Percentiles rank a stretch among this genome's conserved stretches.
Conservation (phyloP, 805 yeast genomes). For the Starmerella bombi region DNA sequence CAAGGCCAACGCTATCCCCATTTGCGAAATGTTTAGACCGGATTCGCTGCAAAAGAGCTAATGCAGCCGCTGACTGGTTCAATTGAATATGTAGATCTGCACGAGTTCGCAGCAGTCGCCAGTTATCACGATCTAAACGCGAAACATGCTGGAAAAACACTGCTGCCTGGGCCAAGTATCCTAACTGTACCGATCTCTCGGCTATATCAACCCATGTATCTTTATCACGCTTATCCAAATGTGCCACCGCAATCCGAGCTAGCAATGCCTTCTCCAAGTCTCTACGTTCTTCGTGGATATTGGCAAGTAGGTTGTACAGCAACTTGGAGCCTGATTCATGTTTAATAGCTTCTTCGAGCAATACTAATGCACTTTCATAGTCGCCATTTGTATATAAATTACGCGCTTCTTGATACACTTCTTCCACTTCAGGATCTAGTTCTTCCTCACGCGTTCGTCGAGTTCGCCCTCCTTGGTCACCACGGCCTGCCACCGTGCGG, state of each 20-base stretch:
- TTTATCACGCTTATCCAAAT: slow-evolving; percentile 57
- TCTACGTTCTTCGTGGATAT: slow-evolving; percentile 39
- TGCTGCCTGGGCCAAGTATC: slow-evolving; percentile 42
- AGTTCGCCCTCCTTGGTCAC: neutral
- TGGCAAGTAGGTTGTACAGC: slow-evolving; percentile 25
- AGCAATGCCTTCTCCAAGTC: slow-evolving; percentile 27
- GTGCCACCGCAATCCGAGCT: slow-evolving; percentile 41
- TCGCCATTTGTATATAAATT: slow-evolving; percentile 17
- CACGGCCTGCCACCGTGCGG: neutral
- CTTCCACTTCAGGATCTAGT: slow-evolving; percentile 20
- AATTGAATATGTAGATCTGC: slow-evolving; percentile 31
- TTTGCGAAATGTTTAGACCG: slow-evolving; percentile 14
- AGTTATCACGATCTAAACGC: slow-evolving; percentile 73
- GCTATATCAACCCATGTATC: slow-evolving; percentile 83
- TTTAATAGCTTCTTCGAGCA: slow-evolving; percentile 25
- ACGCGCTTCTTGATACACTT: slow-evolving; percentile 19
- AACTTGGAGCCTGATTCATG: slow-evolving; percentile 23
- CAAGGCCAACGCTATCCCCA: slow-evolving; percentile 22
- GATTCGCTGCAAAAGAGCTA: slow-evolving; percentile 20
- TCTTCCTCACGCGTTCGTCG: slow-evolving; percentile 18
- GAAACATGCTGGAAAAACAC: slow-evolving; percentile 66
- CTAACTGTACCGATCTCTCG: slow-evolving; percentile 60
- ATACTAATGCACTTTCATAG: slow-evolving; percentile 22
- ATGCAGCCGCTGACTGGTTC: slow-evolving; percentile 22
- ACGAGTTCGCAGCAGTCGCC: slow-evolving; percentile 63